A percentile compares a stretch with the other conserved stretches of the same genome.
Conservation (phyloP, 1,139 yeast species). For the Candida buenavistaensis region DNA sequence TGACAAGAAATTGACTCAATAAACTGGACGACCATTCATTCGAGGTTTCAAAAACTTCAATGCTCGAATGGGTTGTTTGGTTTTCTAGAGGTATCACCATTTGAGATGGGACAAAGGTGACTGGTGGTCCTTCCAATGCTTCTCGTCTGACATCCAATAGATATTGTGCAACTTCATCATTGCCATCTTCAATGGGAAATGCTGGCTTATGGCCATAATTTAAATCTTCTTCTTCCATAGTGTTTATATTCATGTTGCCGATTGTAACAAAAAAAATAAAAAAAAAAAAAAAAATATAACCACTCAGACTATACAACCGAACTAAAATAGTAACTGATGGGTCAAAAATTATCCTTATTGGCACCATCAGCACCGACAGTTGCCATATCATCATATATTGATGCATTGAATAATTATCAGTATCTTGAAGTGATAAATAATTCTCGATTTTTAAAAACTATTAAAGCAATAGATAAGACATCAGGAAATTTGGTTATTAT, state of each 20-base stretch:
- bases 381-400: slow-evolving; percentile 86
- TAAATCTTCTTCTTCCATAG: slow-evolving; percentile 13
- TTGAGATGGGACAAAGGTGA: slow-evolving; percentile 9
- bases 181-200: slow-evolving; percentile 18
- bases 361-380: slow-evolving; percentile 93
- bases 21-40: slow-evolving; percentile 10
- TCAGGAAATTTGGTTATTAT: slow-evolving; percentile 68
- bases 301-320: no score
- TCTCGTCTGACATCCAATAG: slow-evolving; percentile 30
- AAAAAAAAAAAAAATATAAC: neutral
- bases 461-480: slow-evolving; percentile 66
- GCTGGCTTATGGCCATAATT: slow-evolving; percentile 29
- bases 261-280: slow-evolving; percentile 1
- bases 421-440: slow-evolving; percentile 72
- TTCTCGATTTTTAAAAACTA: slow-evolving; percentile 82
- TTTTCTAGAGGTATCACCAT: slow-evolving; percentile 2
- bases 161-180: slow-evolving; percentile 27
- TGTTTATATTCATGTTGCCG: slow-evolving; percentile 1
- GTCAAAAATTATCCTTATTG: slow-evolving; percentile 77
- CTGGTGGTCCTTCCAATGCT: slow-evolving; percentile 25
- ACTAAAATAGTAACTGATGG: no score
- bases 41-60: slow-evolving; percentile 3
- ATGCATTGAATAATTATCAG: slow-evolving; percentile 71
- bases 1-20: slow-evolving; percentile 5
- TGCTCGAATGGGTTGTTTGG: neutral